phyloP scores from a whole-genome alignment of 495 filamentous ascomycete species.

The Penicillium macrosclerotiorum region DNA sequence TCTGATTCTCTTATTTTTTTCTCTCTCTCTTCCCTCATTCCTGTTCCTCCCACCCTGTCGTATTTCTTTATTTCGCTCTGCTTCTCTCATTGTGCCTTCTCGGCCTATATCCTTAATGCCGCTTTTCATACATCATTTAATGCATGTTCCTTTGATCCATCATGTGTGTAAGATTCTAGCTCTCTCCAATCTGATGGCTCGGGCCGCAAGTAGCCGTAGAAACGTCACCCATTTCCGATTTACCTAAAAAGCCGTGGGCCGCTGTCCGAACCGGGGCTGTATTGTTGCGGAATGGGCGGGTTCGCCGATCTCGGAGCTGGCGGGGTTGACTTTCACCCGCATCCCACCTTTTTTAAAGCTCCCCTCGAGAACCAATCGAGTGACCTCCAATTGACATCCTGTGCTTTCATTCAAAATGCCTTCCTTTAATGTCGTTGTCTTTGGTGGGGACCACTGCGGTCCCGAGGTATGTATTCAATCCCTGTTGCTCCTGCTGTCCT shows the following conservation, averaged over 20 bases:
- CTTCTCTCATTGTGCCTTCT: constrained; percentile 10
- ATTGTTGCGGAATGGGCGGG: constrained; percentile 1
- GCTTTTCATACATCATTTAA: constrained; percentile 30
- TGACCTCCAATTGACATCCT: constrained; percentile 11
- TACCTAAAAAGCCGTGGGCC: neutral
- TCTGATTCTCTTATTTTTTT: constrained; percentile 14
- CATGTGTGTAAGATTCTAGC: neutral
- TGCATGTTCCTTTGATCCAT: constrained; percentile 17
- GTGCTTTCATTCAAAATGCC: constrained; percentile 36
- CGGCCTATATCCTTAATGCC: constrained; percentile 18
- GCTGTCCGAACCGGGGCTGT: neutral
- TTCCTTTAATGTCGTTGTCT: constrained; percentile 62
- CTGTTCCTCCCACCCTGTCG: constrained; percentile 15
- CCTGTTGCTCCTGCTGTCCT: too few species aligned
- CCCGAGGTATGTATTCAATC: constrained; percentile 67
- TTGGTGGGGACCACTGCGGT: constrained; percentile 89
- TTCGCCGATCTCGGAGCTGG: constrained; percentile 32
- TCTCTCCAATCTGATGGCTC: neutral
- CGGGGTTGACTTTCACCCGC: constrained; percentile 28
- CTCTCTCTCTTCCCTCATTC: constrained; percentile 5
- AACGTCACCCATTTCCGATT: neutral
- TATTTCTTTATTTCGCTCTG: constrained; percentile 11
- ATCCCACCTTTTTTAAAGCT: constrained; percentile 29
- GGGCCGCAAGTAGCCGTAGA: neutral
- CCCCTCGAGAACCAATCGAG: constrained; percentile 18